Evolutionary conservation across 495 filamentous ascomycete species (phyloP).

Genomic region (Penicillium verhagenii): DNA sequence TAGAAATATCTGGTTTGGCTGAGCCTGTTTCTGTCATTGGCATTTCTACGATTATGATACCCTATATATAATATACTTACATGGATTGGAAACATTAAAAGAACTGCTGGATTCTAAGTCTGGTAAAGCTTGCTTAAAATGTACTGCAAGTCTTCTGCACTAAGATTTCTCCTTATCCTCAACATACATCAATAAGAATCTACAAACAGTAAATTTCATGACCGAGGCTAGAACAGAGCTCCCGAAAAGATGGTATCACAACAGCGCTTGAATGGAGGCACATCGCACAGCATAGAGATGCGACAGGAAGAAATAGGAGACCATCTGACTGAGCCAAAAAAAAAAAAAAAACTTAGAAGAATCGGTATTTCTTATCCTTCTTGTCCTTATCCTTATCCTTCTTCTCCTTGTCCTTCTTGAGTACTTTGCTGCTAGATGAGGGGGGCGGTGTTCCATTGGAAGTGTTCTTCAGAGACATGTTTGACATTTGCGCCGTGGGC

Average conservation of each 20-base stretch:
- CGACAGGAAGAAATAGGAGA: not conserved
- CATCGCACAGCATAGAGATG: conserved; percentile 7
- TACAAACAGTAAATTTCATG: not conserved
- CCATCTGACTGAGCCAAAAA: not conserved
- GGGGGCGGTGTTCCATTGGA: conserved; percentile 35
- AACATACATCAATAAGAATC: not conserved
- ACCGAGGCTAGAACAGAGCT: not conserved
- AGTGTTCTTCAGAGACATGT: conserved; percentile 51
- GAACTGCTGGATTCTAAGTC: not conserved
- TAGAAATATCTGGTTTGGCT: too few species aligned
- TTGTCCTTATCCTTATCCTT: conserved; percentile 65
- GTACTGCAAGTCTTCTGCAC: not conserved
- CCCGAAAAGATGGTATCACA: conserved; percentile 39
- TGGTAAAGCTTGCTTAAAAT: not conserved
- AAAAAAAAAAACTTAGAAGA: conserved; percentile 56
- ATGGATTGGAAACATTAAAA: too few species aligned
- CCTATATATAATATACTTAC: not conserved
- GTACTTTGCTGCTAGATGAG: conserved; percentile 26
- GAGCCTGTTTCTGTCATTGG: not conserved
- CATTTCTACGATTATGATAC: not conserved
- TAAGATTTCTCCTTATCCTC: not conserved
- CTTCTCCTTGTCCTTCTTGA: conserved; percentile 56
- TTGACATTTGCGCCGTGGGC: conserved; percentile 57
- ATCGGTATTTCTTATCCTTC: conserved; percentile 71
- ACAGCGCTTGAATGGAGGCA: conserved; percentile 27